Conservation (phyloP, 1,284 basidiomycete genomes). For the Melanopsichium pennsylvanicum region DNA sequence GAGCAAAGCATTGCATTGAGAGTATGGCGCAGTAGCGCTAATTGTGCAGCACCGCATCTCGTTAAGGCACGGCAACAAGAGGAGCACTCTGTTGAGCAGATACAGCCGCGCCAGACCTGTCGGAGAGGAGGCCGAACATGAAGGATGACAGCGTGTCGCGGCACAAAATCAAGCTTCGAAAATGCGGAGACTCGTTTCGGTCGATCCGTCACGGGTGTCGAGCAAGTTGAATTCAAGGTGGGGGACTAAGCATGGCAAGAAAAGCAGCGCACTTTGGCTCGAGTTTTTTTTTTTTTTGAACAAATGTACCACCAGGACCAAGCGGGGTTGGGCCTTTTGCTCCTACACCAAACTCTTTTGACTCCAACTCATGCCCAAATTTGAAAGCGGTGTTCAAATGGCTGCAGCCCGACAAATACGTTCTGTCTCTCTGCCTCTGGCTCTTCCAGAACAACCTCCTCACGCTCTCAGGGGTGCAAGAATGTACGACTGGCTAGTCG, state of each 20-base stretch:
- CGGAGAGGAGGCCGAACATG: neutral
- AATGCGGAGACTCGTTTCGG: conserved; percentile 13
- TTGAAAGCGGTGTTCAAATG: neutral
- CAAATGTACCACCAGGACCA: too few relatives aligned
- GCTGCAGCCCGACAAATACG: neutral
- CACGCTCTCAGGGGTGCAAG: too few relatives aligned
- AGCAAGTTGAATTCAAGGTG: conserved; percentile 7
- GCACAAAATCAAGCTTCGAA: too few relatives aligned
- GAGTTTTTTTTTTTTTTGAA: neutral
- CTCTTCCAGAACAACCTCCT: too few relatives aligned
- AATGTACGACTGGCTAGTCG: too few relatives aligned
- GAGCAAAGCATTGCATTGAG: too few relatives aligned
- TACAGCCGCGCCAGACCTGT: neutral
- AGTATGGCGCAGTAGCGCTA: too few relatives aligned
- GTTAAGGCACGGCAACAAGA: neutral
- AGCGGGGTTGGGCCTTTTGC: neutral
- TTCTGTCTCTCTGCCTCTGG: neutral
- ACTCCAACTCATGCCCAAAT: too few relatives aligned
- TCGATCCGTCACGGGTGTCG: conserved; percentile 27
- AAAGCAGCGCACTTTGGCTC: neutral
- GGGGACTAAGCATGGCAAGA: conserved; percentile 1
- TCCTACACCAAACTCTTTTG: neutral
- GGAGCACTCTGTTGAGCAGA: neutral
- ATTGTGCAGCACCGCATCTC: too few relatives aligned
- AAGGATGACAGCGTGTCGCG: conserved; percentile 2